These are phyloP conservation scores for Venturiaceae sp. DNA, from an alignment of 2,329 filamentous ascomycete genomes.

Conservation along the genomic window DNA sequence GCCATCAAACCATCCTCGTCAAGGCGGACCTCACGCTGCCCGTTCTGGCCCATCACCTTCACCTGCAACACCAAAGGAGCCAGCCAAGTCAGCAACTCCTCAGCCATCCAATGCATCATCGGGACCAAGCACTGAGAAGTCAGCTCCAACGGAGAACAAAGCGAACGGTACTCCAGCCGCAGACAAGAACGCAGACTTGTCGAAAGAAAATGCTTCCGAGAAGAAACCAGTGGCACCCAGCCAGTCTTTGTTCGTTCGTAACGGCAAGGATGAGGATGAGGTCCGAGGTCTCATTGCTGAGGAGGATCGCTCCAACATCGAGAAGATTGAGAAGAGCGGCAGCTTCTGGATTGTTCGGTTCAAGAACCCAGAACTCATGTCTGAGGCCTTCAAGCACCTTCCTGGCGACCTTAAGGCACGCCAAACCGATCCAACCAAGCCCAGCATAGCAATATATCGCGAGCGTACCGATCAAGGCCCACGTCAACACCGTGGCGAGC, in stretches of 20 bases:
- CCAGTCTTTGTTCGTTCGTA: slow-evolving; percentile 75
- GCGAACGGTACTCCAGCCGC: slow-evolving; percentile 40
- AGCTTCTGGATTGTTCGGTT: slow-evolving; percentile 84
- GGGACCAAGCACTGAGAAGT: slow-evolving; percentile 15
- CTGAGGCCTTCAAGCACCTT: slow-evolving; percentile 64
- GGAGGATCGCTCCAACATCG: slow-evolving; percentile 73
- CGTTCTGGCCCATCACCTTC: slow-evolving; percentile 30
- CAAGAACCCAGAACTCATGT: slow-evolving; percentile 67
- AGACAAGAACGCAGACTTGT: slow-evolving; percentile 25
- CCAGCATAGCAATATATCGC: slow-evolving; percentile 75
- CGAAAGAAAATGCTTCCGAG: slow-evolving; percentile 1
- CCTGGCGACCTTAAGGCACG: slow-evolving; percentile 64
- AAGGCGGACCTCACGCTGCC: slow-evolving; percentile 21
- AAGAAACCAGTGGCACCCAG: neutral
- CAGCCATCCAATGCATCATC: slow-evolving; percentile 27
- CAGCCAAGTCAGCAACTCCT: slow-evolving; percentile 40
- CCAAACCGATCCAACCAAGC: slow-evolving; percentile 59
- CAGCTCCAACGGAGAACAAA: slow-evolving; percentile 30
- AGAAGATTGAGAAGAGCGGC: slow-evolving; percentile 57
- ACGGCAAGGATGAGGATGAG: slow-evolving; percentile 73
- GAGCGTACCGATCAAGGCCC: slow-evolving; percentile 38
- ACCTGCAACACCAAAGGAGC: slow-evolving; percentile 31
- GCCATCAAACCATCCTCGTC: slow-evolving; percentile 24
- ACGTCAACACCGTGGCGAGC: neutral
- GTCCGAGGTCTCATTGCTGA: slow-evolving; percentile 73